Evolutionary conservation across 2,329 filamentous ascomycete species (phyloP).

Genomic region (Ophiostoma piceae): DNA sequence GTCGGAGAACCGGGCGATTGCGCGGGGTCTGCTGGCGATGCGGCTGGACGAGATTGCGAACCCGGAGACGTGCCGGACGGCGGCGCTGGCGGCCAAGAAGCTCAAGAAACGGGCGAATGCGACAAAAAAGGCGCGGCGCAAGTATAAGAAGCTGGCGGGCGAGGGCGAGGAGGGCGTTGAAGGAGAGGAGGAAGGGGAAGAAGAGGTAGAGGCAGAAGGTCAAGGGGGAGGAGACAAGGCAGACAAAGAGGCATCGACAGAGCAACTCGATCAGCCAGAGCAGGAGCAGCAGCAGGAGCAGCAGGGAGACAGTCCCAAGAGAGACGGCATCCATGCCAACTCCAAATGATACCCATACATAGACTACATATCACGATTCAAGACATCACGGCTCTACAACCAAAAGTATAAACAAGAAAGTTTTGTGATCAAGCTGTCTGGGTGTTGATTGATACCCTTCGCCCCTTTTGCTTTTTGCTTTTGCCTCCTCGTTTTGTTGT

Average conservation of each 20-base stretch:
- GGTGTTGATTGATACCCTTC: conserved; percentile 8
- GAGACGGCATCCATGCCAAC: background rate
- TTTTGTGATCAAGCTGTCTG: conserved; percentile 3
- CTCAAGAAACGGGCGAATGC: conserved; percentile 68
- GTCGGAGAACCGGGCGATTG: conserved; percentile 80
- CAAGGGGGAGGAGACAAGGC: conserved; percentile 5
- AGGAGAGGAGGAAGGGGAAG: conserved; percentile 24
- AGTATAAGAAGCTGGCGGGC: conserved; percentile 62
- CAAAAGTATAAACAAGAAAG: background rate
- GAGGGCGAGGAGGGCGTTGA: conserved; percentile 32
- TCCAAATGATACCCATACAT: conserved; percentile 4
- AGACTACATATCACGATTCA: background rate
- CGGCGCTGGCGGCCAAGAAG: conserved; percentile 58
- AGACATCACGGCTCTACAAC: background rate
- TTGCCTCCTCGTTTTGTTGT: conserved; percentile 9
- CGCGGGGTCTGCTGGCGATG: conserved; percentile 69
- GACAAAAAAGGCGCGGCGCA: conserved; percentile 75
- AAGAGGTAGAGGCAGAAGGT: conserved; percentile 17
- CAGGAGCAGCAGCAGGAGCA: background rate
- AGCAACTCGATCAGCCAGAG: conserved; percentile 5
- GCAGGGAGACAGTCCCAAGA: background rate
- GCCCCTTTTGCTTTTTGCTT: conserved; percentile 4
- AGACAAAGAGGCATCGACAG: background rate
- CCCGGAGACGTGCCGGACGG: conserved; percentile 62
- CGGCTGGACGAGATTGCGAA: conserved; percentile 66